A percentile compares a stretch with the other conserved stretches of the same genome.
Evolutionary conservation across 1,284 basidiomycete genomes (phyloP).

Genomic region (Athelia sp.): DNA sequence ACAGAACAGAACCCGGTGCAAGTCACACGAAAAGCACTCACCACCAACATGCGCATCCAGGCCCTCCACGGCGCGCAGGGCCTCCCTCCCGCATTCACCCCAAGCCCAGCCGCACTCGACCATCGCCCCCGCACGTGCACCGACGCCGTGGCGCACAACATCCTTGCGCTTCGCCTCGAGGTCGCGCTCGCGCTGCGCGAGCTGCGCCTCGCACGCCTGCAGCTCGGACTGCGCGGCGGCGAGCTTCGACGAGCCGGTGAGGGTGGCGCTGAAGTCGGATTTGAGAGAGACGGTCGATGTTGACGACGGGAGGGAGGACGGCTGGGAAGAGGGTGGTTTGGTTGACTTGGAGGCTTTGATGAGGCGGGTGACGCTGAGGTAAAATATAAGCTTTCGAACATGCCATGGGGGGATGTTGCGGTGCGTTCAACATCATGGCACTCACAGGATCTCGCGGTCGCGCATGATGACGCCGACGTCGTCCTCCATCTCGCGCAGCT

Average conservation of each 20-base stretch:
- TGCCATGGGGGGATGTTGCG: background rate
- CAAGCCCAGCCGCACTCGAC: conserved; percentile 63
- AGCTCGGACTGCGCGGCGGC: conserved; percentile 64
- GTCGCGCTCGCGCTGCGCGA: conserved; percentile 62
- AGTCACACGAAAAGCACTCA: conserved; percentile 5
- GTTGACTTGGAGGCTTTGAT: conserved; percentile 68
- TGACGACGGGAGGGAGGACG: conserved; percentile 24
- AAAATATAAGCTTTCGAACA: too few species aligned
- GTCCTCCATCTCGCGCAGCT: conserved; percentile 61
- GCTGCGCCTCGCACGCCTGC: conserved; percentile 71
- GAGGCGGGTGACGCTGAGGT: conserved; percentile 61
- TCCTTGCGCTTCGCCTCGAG: conserved; percentile 45
- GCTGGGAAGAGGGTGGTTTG: conserved; percentile 29
- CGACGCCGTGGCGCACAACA: conserved; percentile 58
- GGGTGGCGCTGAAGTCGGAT: conserved; percentile 22
- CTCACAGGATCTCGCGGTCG: conserved; percentile 76
- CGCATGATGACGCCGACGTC: conserved; percentile 63
- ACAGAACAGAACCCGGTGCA: too few species aligned
- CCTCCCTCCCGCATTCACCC: conserved; percentile 61
- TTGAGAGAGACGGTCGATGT: conserved; percentile 30
- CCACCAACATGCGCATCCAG: conserved; percentile 2
- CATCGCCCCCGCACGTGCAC: conserved; percentile 55
- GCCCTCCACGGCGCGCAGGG: conserved; percentile 25
- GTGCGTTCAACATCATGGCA: conserved; percentile 10
- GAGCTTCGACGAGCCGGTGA: conserved; percentile 41